Conservation (phyloP, 805 yeast species). For the Wickerhamiella sergipiensis region DNA sequence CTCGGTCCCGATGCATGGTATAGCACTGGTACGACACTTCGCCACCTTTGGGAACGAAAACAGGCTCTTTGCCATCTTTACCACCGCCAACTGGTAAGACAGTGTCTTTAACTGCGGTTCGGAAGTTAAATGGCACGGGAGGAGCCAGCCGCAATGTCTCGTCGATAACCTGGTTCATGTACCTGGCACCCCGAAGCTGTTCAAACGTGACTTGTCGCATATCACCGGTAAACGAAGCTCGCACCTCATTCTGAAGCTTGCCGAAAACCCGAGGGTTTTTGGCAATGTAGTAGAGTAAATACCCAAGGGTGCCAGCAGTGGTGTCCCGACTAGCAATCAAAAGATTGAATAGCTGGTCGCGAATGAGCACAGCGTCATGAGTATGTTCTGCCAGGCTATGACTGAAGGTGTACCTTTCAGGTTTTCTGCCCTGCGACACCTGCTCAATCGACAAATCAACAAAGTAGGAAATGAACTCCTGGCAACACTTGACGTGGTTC, state of each 20-base stretch:
- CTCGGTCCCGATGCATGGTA: slow-evolving; percentile 28
- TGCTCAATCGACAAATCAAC: slow-evolving; percentile 14
- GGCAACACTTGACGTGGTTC: slow-evolving; percentile 20
- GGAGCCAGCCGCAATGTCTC: slow-evolving; percentile 35
- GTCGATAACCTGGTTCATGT: slow-evolving; percentile 31
- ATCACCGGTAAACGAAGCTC: slow-evolving; percentile 15
- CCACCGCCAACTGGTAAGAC: slow-evolving; percentile 38
- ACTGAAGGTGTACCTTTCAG: slow-evolving; percentile 28
- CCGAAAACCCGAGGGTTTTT: slow-evolving; percentile 27
- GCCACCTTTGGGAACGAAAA: slow-evolving; percentile 28
- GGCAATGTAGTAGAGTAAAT: slow-evolving; percentile 28
- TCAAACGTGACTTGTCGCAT: slow-evolving; percentile 25
- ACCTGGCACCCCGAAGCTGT: slow-evolving; percentile 29
- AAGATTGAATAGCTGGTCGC: slow-evolving; percentile 32
- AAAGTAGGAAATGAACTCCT: slow-evolving; percentile 25
- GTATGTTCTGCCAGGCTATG: slow-evolving; percentile 7
- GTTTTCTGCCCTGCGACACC: slow-evolving; percentile 3
- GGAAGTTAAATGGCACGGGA: slow-evolving; percentile 33
- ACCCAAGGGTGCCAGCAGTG: slow-evolving; percentile 32
- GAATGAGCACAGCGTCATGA: slow-evolving; percentile 25
- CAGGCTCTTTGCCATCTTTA: slow-evolving; percentile 23
- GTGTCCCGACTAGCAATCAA: slow-evolving; percentile 36
- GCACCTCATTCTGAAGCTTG: slow-evolving; percentile 21
- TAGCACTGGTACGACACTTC: slow-evolving; percentile 26
- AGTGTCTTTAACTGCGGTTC: slow-evolving; percentile 30